phyloP scores from a whole-genome alignment of 805 yeast species.

The Teunomyces panamensis region DNA sequence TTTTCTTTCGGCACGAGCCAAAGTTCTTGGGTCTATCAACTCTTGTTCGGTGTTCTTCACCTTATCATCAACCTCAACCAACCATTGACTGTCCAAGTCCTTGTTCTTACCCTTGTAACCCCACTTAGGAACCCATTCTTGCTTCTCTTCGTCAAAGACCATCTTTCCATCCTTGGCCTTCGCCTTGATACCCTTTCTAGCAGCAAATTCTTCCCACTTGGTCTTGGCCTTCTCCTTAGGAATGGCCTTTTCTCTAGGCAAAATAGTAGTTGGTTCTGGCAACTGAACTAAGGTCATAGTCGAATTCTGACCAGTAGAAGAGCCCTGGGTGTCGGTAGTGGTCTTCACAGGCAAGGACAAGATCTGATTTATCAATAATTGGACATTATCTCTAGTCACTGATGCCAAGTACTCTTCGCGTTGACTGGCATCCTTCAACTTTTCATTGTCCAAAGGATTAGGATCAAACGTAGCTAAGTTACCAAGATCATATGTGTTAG shows the following conservation, averaged over 20 bases:
- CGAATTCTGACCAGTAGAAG: conserved; percentile 61
- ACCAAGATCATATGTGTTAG: conserved; percentile 86
- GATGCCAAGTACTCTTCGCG: conserved; percentile 64
- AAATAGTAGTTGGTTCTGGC: conserved; percentile 76
- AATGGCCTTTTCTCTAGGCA: conserved; percentile 94
- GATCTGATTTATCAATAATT: conserved; percentile 84
- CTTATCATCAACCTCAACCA: conserved; percentile 87
- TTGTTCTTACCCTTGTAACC: conserved; percentile 95
- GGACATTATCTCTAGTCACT: conserved; percentile 87
- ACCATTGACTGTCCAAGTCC: conserved; percentile 85
- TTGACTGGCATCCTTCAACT: conserved; percentile 50
- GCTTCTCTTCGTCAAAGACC: conserved; percentile 83
- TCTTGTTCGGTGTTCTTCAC: conserved; percentile 52
- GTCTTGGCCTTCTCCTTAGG: conserved; percentile 92
- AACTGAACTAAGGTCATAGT: conserved; percentile 78
- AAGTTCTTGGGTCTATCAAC: conserved; percentile 81
- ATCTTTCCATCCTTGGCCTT: conserved; percentile 86
- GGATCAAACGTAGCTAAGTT: conserved; percentile 87
- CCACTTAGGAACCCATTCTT: conserved; percentile 98
- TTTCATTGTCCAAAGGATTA: conserved; percentile 71
- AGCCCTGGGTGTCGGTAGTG: conserved; percentile 69
- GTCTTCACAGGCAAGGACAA: conserved; percentile 85
- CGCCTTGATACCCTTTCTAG: conserved; percentile 88
- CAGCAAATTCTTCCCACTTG: conserved; percentile 96
- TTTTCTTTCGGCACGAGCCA: conserved; percentile 81